Percentiles rank a stretch among this genome's conserved stretches.
These are phyloP conservation scores for Hypocreales sp. DNA, from an alignment of 2,329 filamentous ascomycete species.

Conservation along the genomic window DNA sequence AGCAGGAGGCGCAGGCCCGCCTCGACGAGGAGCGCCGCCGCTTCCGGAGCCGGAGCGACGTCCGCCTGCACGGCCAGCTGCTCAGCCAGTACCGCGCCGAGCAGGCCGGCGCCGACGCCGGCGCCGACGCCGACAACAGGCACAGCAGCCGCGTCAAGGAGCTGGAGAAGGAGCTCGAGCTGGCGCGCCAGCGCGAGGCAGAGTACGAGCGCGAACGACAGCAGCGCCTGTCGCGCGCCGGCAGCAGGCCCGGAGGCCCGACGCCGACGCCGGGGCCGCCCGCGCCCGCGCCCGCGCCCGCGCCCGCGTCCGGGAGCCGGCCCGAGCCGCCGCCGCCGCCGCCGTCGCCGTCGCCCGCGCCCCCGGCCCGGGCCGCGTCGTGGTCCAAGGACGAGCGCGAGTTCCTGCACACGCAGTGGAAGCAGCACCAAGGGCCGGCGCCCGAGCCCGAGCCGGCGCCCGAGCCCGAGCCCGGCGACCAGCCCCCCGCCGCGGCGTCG, in stretches of 20 bases:
- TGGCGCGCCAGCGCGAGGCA: conserved; percentile 45
- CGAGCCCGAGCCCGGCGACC: not conserved
- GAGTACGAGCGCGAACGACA: conserved; percentile 45
- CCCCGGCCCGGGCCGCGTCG: conserved; percentile 38
- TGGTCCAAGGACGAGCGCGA: conserved; percentile 51
- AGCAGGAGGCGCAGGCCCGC: conserved; percentile 54
- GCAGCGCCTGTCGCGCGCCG: conserved; percentile 24
- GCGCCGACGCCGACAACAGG: conserved; percentile 16
- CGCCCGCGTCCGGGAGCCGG: conserved; percentile 1
- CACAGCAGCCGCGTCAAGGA: conserved; percentile 61
- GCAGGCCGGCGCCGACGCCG: conserved; percentile 22
- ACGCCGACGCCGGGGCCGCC: not conserved
- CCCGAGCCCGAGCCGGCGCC: conserved; percentile 3
- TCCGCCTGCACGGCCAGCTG: conserved; percentile 64
- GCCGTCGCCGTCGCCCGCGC: not conserved
- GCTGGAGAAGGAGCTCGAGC: conserved; percentile 57
- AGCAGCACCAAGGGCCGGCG: conserved; percentile 19
- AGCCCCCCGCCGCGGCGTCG: conserved; percentile 6
- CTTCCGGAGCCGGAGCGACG: conserved; percentile 46
- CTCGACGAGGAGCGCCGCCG: conserved; percentile 51
- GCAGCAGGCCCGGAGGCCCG: conserved; percentile 9
- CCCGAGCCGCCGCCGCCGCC: conserved; percentile 3
- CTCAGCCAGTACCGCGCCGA: conserved; percentile 76
- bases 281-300: not conserved
- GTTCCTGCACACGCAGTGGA: conserved; percentile 40